phyloP scores from a whole-genome alignment of 441 rosid species.

The Erodium moschatum region DNA sequence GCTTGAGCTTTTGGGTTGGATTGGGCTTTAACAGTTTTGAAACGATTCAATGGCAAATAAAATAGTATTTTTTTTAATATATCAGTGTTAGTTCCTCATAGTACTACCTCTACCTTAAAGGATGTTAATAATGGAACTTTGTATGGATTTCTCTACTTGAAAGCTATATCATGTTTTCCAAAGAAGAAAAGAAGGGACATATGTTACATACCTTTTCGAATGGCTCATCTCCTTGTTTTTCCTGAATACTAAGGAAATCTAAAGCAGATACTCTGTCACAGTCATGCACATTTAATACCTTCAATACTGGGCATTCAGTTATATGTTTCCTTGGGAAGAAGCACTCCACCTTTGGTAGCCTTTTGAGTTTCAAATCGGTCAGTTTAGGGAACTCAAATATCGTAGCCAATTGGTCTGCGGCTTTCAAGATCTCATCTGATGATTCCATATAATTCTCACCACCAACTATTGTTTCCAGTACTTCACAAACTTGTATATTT shows the following conservation, averaged over 20 bases:
- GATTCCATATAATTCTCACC: neutral
- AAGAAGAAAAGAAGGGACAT: too few species aligned
- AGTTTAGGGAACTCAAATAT: neutral
- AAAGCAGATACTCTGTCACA: neutral
- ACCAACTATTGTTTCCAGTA: neutral
- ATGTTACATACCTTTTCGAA: neutral
- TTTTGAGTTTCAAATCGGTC: neutral
- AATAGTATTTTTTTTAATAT: too few species aligned
- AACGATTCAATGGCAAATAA: too few species aligned
- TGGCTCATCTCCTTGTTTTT: neutral
- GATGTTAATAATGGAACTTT: too few species aligned
- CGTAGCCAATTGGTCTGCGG: neutral
- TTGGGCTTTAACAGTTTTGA: too few species aligned
- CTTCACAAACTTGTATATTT: neutral
- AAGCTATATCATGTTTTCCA: too few species aligned
- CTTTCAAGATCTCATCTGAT: neutral
- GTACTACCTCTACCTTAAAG: too few species aligned
- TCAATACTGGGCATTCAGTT: neutral
- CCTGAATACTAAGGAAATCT: neutral
- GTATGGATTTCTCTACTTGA: too few species aligned
- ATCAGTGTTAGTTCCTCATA: too few species aligned
- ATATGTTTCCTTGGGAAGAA: constrained; percentile 1
- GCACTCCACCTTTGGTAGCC: neutral
- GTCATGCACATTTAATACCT: neutral
- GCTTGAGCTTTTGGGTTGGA: too few species aligned